Percentiles rank a stretch among this genome's conserved stretches.
Conservation (phyloP, 805 yeast species). For the Yamadazyma laniorum region DNA sequence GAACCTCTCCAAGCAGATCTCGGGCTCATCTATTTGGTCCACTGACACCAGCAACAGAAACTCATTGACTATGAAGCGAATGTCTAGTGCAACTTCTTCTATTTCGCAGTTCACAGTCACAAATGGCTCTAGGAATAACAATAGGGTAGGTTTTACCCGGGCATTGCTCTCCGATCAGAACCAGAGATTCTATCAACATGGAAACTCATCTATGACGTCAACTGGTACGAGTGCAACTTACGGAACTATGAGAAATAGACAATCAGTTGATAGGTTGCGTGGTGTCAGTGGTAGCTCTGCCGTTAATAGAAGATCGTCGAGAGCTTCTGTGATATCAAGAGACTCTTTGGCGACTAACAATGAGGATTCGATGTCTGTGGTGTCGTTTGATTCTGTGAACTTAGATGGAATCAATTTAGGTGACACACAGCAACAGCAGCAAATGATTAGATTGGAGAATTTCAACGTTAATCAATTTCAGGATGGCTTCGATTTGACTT, state of each 20-base stretch:
- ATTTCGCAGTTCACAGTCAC: conserved; percentile 24
- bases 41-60: conserved; percentile 22
- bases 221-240: conserved; percentile 7
- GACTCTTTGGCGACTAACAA: conserved; percentile 22
- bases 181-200: conserved; percentile 20
- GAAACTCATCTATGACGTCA: conserved; percentile 10
- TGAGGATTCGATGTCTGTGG: conserved; percentile 33
- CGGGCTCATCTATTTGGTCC: conserved; percentile 39
- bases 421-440: conserved; percentile 17
- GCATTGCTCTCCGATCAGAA: conserved; percentile 36
- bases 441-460: conserved; percentile 24
- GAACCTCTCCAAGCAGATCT: conserved; percentile 21
- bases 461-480: conserved; percentile 42
- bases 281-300: conserved; percentile 2
- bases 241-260: conserved; percentile 19
- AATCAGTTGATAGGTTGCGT: conserved; percentile 27
- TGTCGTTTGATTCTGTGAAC: conserved; percentile 34
- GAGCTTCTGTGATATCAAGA: conserved; percentile 32
- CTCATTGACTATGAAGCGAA: conserved; percentile 31
- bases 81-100: conserved; percentile 28
- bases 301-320: conserved; percentile 32
- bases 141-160: conserved; percentile 40
- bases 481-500: conserved; percentile 53
- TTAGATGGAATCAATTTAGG: conserved; percentile 13
- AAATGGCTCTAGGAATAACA: conserved; percentile 13